phyloP scores from a whole-genome alignment of 805 yeast species.

The Lipomyces japonicus region DNA sequence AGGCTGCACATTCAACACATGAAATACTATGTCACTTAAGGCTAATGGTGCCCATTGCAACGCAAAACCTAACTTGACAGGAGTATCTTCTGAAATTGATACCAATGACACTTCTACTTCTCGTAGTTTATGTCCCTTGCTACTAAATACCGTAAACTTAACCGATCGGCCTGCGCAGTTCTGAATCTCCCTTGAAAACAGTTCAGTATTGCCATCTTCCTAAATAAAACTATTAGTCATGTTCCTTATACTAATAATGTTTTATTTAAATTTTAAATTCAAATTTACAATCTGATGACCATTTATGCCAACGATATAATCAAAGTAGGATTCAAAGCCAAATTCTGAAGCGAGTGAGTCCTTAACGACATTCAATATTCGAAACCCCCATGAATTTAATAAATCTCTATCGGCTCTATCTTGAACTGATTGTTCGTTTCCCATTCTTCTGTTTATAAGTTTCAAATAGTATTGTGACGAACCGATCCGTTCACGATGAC shows the following conservation, averaged over 20 bases:
- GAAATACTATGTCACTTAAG: slow-evolving; percentile 82
- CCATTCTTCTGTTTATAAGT: too few relatives aligned
- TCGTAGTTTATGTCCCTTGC: slow-evolving; percentile 33
- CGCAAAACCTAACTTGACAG: slow-evolving; percentile 42
- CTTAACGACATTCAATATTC: slow-evolving; percentile 51
- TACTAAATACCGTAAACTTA: slow-evolving; percentile 26
- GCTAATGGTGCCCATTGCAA: slow-evolving; percentile 74
- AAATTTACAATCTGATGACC: slow-evolving; percentile 51
- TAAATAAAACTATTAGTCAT: background rate
- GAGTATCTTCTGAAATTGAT: background rate
- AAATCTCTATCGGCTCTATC: slow-evolving; percentile 4
- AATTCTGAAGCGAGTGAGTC: slow-evolving; percentile 48
- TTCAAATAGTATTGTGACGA: too few relatives aligned
- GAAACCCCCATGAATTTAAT: slow-evolving; percentile 45
- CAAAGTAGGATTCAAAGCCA: slow-evolving; percentile 82
- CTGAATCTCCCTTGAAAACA: slow-evolving; percentile 18
- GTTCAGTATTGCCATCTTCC: slow-evolving; percentile 21
- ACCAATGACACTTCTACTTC: slow-evolving; percentile 43
- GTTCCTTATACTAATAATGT: background rate
- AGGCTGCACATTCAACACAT: slow-evolving; percentile 67
- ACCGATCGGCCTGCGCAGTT: slow-evolving; percentile 27
- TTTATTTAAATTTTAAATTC: background rate
- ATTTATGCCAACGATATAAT: slow-evolving; percentile 75
- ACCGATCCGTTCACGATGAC: too few relatives aligned
- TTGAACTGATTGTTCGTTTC: slow-evolving; percentile 25